These are phyloP conservation scores for Anethum foeniculum DNA, from an alignment of 140 eudicot species.

Conservation along the genomic window DNA sequence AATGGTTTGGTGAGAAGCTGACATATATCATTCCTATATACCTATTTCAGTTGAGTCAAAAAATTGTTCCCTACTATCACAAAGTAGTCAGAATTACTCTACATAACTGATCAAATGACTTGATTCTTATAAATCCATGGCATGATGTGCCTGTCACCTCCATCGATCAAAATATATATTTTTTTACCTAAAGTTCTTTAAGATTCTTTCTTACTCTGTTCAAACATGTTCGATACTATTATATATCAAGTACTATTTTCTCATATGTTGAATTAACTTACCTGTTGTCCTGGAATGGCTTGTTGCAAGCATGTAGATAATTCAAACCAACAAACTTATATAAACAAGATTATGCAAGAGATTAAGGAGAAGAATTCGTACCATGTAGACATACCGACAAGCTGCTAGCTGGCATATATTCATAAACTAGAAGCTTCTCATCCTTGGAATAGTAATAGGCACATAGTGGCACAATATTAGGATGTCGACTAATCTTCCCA, in stretches of 20 bases:
- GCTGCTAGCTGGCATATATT: slow-evolving; percentile 68
- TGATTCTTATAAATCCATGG: background rate
- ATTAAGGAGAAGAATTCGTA: slow-evolving; percentile 18
- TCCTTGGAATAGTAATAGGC: slow-evolving; percentile 93
- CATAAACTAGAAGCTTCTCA: slow-evolving; percentile 88
- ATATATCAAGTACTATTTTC: background rate
- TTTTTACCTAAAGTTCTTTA: background rate
- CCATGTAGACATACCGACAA: slow-evolving; percentile 72
- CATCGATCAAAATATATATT: background rate
- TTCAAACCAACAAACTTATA: background rate
- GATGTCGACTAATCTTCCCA: slow-evolving; percentile 50
- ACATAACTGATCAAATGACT: background rate
- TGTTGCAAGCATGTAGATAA: background rate
- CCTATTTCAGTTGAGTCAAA: background rate
- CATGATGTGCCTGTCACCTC: background rate
- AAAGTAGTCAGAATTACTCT: background rate
- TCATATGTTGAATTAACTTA: background rate
- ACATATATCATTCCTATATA: background rate
- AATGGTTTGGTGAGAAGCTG: background rate
- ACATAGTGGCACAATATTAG: slow-evolving; percentile 51
- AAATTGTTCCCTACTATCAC: background rate
- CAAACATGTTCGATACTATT: background rate
- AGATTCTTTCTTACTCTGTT: background rate
- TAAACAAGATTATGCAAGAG: background rate
- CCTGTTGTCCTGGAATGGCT: background rate